Evolutionary conservation across 441 rosid genomes (phyloP), one percentile per base, ranked within the genome.

Genomic region (Manihot esculenta): DNA sequence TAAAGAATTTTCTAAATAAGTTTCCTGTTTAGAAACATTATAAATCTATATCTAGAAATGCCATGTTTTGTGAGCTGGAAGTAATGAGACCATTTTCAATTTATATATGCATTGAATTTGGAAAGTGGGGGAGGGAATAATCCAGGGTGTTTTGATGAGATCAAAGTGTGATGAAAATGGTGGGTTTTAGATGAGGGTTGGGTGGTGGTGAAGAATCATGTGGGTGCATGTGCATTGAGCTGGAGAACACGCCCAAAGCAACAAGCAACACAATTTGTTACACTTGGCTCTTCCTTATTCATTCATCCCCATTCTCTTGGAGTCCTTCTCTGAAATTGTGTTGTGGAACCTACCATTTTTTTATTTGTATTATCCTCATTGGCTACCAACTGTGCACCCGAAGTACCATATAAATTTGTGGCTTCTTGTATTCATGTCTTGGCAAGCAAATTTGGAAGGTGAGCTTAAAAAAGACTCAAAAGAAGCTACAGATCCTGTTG

Each of bases 151-250:
- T 79, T 60, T 83, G 79, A 82, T 73, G 83, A 82, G 87, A 76
- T 65, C 51, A 61, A 27, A 53, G 76, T 67, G 41, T 2, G 41
- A 35, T 35, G 41, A 35, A 35, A 72, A 63, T 70, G 84, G 79
- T 65, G 79, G 79, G 57, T 80, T 59, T 35, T 70, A 64, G 35
- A 67, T 70, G 54, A n/a, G 21, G 30, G 59, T 35, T 35, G 73
- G 56, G 63, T 64, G 63, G 72, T 11, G 76, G 73, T 47, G 72
- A 75, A 61, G 81, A 85, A 88, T 88, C 97, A 90, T 90, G 95
- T 94, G 97, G 84, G 14, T 78, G 87, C 98, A 94, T 91, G 99
- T 94, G 97, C 83, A 78, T 85, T 77, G 78, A 86, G 91, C 78
- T 88, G 87, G 84, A 91, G 72, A 85, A 84, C 94, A 82, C 87